Evolutionary conservation across 176 grass and related monocot genomes (phyloP).

Genomic region (Poa annua): DNA sequence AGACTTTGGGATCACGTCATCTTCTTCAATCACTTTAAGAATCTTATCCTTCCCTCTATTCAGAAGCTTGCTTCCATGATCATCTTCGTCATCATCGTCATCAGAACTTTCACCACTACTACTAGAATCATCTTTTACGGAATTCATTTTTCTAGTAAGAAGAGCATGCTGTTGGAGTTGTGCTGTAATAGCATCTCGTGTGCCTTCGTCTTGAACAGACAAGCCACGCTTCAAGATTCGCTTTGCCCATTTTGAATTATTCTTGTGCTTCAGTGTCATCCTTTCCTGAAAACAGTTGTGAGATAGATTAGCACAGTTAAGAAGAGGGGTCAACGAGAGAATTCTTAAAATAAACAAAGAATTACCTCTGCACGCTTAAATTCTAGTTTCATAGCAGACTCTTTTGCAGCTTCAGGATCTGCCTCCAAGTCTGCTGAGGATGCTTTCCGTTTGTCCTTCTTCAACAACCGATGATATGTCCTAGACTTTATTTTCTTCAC

Average conservation of each 20-base stretch:
- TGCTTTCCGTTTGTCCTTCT: slow-evolving; percentile 76
- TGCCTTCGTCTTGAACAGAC: slow-evolving; percentile 84
- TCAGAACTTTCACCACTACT: slow-evolving; percentile 79
- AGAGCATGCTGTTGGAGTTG: slow-evolving; percentile 79
- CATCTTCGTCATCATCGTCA: slow-evolving; percentile 50
- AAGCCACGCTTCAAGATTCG: slow-evolving; percentile 86
- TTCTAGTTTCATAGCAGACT: slow-evolving; percentile 78
- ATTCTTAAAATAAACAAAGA: slow-evolving; percentile 22
- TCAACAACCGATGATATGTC: slow-evolving; percentile 91
- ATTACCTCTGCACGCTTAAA: slow-evolving; percentile 87
- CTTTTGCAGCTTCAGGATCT: slow-evolving; percentile 78
- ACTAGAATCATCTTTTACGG: slow-evolving; percentile 68
- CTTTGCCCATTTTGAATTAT: slow-evolving; percentile 87
- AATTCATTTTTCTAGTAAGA: slow-evolving; percentile 94
- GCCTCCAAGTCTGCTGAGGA: slow-evolving; percentile 65
- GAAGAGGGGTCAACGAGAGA: not conserved
- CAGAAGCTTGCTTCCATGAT: slow-evolving; percentile 55
- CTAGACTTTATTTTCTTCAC: slow-evolving; percentile 98
- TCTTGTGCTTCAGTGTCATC: slow-evolving; percentile 90
- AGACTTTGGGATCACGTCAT: slow-evolving; percentile 61
- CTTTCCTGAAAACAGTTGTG: slow-evolving; percentile 65
- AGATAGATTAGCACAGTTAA: slow-evolving; percentile 5
- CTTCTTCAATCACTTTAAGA: slow-evolving; percentile 61
- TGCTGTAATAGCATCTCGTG: slow-evolving; percentile 74
- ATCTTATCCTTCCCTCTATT: slow-evolving; percentile 83